Evolutionary conservation across 2,329 filamentous ascomycete genomes (phyloP).

Genomic region (Akanthomyces uredinophilus): DNA sequence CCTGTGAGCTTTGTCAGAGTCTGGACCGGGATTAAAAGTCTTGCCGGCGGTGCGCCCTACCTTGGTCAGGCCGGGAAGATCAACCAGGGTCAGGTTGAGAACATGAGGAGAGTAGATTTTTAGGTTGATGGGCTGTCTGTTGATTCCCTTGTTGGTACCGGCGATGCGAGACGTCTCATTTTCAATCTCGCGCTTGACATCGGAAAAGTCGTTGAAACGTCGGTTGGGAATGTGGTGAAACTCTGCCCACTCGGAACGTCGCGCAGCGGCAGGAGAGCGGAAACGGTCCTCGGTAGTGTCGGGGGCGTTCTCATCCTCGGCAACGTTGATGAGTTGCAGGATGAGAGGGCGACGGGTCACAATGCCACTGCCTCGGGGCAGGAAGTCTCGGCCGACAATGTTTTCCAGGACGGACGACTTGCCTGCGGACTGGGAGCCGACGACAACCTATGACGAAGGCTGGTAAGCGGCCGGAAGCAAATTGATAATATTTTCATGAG

Average conservation of each 20-base stretch:
- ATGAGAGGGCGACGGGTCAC: slow-evolving; percentile 92
- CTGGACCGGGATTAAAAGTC: neutral
- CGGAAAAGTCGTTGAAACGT: slow-evolving; percentile 83
- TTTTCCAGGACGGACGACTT: slow-evolving; percentile 99
- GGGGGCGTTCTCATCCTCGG: slow-evolving; percentile 63
- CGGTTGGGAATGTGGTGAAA: slow-evolving; percentile 92
- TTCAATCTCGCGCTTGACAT: slow-evolving; percentile 95
- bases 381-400: slow-evolving; percentile 94
- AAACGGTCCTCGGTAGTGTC: slow-evolving; percentile 67
- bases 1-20: slow-evolving; percentile 40
- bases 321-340: slow-evolving; percentile 96
- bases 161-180: slow-evolving; percentile 88
- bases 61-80: slow-evolving; percentile 94
- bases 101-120: slow-evolving; percentile 98
- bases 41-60: slow-evolving; percentile 37
- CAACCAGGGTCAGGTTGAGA: slow-evolving; percentile 90
- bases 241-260: slow-evolving; percentile 77
- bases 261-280: slow-evolving; percentile 66
- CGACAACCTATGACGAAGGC: slow-evolving; percentile 67
- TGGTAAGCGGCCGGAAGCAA: slow-evolving; percentile 11
- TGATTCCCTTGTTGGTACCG: slow-evolving; percentile 97
- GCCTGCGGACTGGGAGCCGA: slow-evolving; percentile 95
- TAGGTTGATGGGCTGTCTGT: slow-evolving; percentile 93
- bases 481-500: neutral
- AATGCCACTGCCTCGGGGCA: slow-evolving; percentile 93